Base-by-base conservation (phyloP, 305 asterid genomes). In the Rubia peregrina region DNA sequence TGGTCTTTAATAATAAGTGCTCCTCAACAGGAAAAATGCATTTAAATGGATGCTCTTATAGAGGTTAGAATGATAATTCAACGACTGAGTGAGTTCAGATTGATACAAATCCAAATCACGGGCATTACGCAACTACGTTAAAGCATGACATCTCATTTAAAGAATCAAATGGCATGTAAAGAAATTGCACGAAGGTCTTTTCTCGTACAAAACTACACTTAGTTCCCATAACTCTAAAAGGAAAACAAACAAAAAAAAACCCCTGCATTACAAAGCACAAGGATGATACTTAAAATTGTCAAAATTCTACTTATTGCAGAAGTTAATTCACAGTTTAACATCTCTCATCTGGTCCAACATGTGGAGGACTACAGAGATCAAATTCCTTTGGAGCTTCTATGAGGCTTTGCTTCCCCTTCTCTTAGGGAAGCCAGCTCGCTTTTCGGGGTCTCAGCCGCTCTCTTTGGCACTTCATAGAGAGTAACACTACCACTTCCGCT, bases 361-460 rank as follows among this genome's bases (percentile, higher is more conserved):
- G 86, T 8, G 82, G 72, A 69, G 77, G 73, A 77, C 83, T 70
- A 59, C 76, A 85, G 67, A 79, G 90, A 67, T 80, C 85, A 26
- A 75, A 75, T 80, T 82, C 90, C 85, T 80, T 83, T 3, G 95
- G 87, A 77, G 85, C 90, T 84, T 81, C 94, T 81, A 6, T 7
- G 70, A 30, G 67, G 69, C 74, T 67, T 84, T 8, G 61, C 77
- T 44, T 77, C 87, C 62, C 87, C 68, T 73, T 70, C 83, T 67
- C 76, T 77, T 42, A 72, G 67, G 4, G 71, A 73, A 41, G 67
- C 64, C 48, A 75, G 43, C 78, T 65, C 71, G 77, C 64, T 51
- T 7, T 43, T 68, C 0, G 74, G 78, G 19, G 33, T 70, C 76
- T 0, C 64, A 16, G 76, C 60, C 14, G 42, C 65, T 38, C 65